Evolutionary conservation across 75 land plant genomes (phyloP), one percentile per base, ranked within the genome.

Genomic region (Pinus taeda): DNA sequence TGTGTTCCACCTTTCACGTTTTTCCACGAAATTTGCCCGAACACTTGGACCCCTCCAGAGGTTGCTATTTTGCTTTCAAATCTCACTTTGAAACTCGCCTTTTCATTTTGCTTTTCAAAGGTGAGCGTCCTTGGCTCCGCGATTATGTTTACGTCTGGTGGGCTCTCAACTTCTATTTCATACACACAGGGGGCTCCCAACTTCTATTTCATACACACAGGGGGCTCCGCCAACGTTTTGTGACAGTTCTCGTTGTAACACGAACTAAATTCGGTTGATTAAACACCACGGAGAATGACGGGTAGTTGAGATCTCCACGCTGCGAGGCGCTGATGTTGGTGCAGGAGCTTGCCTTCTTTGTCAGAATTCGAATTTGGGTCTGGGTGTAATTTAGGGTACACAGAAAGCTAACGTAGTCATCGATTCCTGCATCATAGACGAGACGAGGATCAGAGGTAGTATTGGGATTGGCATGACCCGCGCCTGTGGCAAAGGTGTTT

Each of bases 381-480:
- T 30, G 33, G 33, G 33, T 85, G 75, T 83, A 87, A 18, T 78
- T 76, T 14, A 59, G 36, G 12, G 69, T 79, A 67, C 92, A 90
- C 1, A 88, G 56, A 82, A 88, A 88, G 65, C 83, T 57, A 45
- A 79, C 8, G 75, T 88, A 88, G 57, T 88, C 88, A 3, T 65
- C 17, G 0, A 64, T 57, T 6, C 71, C 70, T 29, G 83, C 33
- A 75, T 90, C 90, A 57, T 90, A 90, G 64, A 90, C 83, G 12
- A 90, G 72, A 30, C 88, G 86, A 37, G 88, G 92, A 62, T 82
- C 78, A 75, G 76, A 72, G 45, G 90, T 90, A 0, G 49, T 30
- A 82, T 88, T 90, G 8, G 92, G 92, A 20, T 74, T 30, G 0
- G 88, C 49, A 39, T 90, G 92, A 6, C 92, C 92, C 29, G 86